phyloP scores from a whole-genome alignment of 176 grass and related monocot genomes.

The Eremochloa ophiuroides region DNA sequence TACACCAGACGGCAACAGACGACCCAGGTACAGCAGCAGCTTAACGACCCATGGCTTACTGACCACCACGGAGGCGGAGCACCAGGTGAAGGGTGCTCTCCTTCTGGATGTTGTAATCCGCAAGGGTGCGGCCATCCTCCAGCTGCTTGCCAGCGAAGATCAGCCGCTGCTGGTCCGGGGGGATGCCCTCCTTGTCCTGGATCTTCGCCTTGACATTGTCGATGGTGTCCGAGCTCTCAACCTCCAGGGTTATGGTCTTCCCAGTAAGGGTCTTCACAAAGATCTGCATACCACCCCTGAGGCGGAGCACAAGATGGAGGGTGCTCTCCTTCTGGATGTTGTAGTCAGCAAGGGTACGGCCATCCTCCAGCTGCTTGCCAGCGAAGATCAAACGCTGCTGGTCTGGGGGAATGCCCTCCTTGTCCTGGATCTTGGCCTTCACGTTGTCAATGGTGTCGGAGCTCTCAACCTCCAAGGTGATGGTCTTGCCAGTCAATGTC shows the following conservation, averaged over 20 bases:
- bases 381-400: conserved; percentile 64
- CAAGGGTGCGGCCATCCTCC: conserved; percentile 48
- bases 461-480: conserved; percentile 35
- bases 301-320: conserved; percentile 32
- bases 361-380: conserved; percentile 66
- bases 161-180: conserved; percentile 55
- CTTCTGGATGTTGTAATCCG: conserved; percentile 69
- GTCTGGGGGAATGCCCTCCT: conserved; percentile 62
- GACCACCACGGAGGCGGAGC: conserved; percentile 51
- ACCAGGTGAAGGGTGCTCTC: conserved; percentile 54
- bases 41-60: neutral
- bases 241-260: no score
- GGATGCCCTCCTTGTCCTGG: conserved; percentile 72
- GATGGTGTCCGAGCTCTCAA: no score
- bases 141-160: conserved; percentile 65
- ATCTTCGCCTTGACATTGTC: conserved; percentile 70
- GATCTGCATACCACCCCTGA: no score
- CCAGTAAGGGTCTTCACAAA: no score
- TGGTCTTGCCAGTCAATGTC: conserved; percentile 77
- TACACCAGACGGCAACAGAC: neutral
- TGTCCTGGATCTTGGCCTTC: conserved; percentile 68
- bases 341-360: conserved; percentile 49
- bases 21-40: conserved; percentile 4
- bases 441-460: conserved; percentile 61
- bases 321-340: conserved; percentile 82